Conservation (phyloP, 441 rosid species). For the Biscutella laevigata region DNA sequence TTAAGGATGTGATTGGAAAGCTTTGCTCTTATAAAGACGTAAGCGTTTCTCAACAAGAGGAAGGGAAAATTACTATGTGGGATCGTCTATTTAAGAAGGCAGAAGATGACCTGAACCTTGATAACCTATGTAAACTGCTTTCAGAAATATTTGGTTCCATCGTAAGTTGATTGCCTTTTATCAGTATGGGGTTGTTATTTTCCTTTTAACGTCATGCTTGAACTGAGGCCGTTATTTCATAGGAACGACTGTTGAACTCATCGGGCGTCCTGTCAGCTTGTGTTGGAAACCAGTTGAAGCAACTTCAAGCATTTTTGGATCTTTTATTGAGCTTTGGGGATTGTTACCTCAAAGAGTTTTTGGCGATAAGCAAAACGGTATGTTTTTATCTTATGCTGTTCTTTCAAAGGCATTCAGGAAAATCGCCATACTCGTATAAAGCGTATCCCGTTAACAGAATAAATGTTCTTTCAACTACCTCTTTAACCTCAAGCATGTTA, state of each 20-base stretch:
- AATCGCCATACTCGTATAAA: not conserved
- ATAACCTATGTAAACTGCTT: constrained; percentile 42
- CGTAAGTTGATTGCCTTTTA: constrained; percentile 37
- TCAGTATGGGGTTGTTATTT: not conserved
- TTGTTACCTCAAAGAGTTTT: constrained; percentile 56
- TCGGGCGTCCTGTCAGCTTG: constrained; percentile 31
- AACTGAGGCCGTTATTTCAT: constrained; percentile 24
- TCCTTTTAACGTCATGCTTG: constrained; percentile 2
- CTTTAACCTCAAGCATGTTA: not conserved
- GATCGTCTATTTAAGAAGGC: constrained; percentile 46
- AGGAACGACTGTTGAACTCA: constrained; percentile 51
- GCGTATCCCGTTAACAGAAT: not conserved
- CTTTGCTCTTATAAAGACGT: constrained; percentile 30
- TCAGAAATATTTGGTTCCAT: constrained; percentile 38
- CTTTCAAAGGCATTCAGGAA: not conserved
- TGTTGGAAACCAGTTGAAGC: constrained; percentile 45
- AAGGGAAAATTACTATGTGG: constrained; percentile 53
- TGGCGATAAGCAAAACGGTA: constrained; percentile 70
- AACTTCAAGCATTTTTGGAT: constrained; percentile 44
- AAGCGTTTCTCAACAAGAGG: constrained; percentile 33
- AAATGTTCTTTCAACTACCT: not conserved
- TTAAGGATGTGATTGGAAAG: constrained; percentile 39
- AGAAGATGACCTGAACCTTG: constrained; percentile 38
- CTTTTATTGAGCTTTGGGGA: constrained; percentile 51
- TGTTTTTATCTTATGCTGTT: constrained; percentile 21